A percentile compares a stretch with the other conserved stretches of the same genome.
Conservation (phyloP, 805 yeast species). For the Candida takata region DNA sequence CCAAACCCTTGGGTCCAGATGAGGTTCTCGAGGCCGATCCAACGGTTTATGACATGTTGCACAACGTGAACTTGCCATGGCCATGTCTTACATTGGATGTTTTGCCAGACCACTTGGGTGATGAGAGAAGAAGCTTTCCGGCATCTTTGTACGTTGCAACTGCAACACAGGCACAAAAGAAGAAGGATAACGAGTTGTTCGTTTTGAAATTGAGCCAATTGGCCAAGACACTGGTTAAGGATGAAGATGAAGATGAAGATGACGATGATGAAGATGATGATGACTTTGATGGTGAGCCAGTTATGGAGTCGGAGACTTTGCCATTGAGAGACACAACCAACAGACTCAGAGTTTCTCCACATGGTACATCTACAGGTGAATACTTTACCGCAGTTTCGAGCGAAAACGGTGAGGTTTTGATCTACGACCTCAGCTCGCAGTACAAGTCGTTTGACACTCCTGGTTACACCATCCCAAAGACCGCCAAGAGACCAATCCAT, state of each 20-base stretch:
- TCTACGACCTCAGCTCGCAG: constrained; percentile 78
- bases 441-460: constrained; percentile 81
- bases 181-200: constrained; percentile 83
- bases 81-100: constrained; percentile 91
- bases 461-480: constrained; percentile 74
- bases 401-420: constrained; percentile 83
- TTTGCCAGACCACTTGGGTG: constrained; percentile 79
- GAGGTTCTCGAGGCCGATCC: constrained; percentile 97
- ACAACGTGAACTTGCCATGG: constrained; percentile 91
- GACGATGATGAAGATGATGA: constrained; percentile 69
- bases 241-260: constrained; percentile 71
- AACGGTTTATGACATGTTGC: constrained; percentile 92
- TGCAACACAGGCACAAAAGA: constrained; percentile 86
- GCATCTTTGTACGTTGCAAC: constrained; percentile 80
- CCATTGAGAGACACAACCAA: constrained; percentile 81
- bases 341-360: constrained; percentile 79
- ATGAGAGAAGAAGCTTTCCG: constrained; percentile 85
- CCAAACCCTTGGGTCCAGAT: constrained; percentile 88
- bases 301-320: constrained; percentile 77
- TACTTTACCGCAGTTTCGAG: constrained; percentile 81
- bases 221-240: constrained; percentile 80
- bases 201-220: constrained; percentile 78
- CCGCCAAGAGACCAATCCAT: constrained; percentile 71
- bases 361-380: constrained; percentile 66
- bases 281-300: constrained; percentile 69